Conservation (phyloP, 2,329 filamentous ascomycete genomes). For the Phialophora tarda region DNA sequence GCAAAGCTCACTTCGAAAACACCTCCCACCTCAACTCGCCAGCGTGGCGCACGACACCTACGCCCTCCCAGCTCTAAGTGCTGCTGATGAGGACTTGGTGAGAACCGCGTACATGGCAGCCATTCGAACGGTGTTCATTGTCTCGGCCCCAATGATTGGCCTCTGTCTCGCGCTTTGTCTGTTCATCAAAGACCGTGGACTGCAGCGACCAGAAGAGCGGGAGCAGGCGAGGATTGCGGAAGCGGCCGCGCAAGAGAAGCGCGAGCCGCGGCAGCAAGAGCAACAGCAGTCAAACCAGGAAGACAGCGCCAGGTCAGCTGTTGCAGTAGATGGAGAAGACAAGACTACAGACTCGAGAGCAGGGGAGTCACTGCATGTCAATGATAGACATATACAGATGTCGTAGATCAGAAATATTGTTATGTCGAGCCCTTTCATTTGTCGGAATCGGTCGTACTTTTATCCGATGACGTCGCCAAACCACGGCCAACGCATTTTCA, state of each 20-base stretch:
- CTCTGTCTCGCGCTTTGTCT: constrained; percentile 58
- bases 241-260: background rate
- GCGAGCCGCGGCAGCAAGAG: background rate
- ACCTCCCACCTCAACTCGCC: constrained; percentile 17
- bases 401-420: background rate
- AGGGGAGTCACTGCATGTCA: background rate
- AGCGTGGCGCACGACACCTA: constrained; percentile 34
- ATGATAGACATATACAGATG: background rate
- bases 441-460: constrained; percentile 1
- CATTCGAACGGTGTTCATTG: constrained; percentile 61
- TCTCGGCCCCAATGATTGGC: constrained; percentile 62
- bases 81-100: constrained; percentile 50
- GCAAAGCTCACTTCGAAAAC: constrained; percentile 19
- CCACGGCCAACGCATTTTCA: constrained; percentile 1
- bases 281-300: constrained; percentile 6
- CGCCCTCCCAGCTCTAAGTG: constrained; percentile 29
- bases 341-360: background rate
- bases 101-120: constrained; percentile 60
- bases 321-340: background rate
- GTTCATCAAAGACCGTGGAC: constrained; percentile 59
- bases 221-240: constrained; percentile 9
- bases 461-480: background rate
- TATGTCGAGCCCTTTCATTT: background rate
- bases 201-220: constrained; percentile 40
- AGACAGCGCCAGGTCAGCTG: background rate